Base-by-base conservation (phyloP, 306 rosid genomes). In the Corylus americana region DNA sequence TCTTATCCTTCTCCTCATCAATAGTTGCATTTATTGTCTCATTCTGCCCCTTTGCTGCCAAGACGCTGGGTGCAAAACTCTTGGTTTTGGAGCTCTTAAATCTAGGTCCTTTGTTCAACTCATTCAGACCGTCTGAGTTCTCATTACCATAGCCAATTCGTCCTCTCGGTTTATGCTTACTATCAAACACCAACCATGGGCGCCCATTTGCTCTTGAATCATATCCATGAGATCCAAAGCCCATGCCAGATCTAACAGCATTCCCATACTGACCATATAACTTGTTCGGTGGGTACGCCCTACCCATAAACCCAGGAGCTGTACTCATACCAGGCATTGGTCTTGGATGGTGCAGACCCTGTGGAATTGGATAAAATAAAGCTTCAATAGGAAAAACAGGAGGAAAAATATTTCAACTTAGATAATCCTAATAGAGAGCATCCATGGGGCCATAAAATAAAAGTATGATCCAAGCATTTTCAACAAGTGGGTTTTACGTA, bases 281-380 rank as follows among this genome's bases (percentile, higher is more conserved):
- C 80, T 90, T 94, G 90, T 75, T 88, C 0, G 97, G 97, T 0
- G 95, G 93, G 76, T 92, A 94, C 87, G 92, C 88, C 78, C 97
- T 85, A 58, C 88, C 93, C 3, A 90, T 87, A 82, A 80, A 90
- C 29, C 92, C 94, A 61, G 81, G 94, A 55, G 88, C 70, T 25
- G 94, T 70, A 57, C 86, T 91, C 84, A 94, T 85, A 69, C 93
- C 93, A 11, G 97, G 88, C 79, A 94, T 75, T 49, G 97, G 97
- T 78, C 97, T 91, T 12, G 97, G 97, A 66, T 92, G 97, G 70
- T 90, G 97, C 87, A 91, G 80, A n/a, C 97, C 97, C 98, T 94
- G 57, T 22, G 27, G n/a, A 54, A 35, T 18, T 50, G 55, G 55
- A 29, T 2, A 17, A 42, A 50, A 44, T 1, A 77, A 58, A 39